Evolutionary conservation across 169 alveolate species (phyloP).

Genomic region (Cryptosporidium xiaoi): DNA sequence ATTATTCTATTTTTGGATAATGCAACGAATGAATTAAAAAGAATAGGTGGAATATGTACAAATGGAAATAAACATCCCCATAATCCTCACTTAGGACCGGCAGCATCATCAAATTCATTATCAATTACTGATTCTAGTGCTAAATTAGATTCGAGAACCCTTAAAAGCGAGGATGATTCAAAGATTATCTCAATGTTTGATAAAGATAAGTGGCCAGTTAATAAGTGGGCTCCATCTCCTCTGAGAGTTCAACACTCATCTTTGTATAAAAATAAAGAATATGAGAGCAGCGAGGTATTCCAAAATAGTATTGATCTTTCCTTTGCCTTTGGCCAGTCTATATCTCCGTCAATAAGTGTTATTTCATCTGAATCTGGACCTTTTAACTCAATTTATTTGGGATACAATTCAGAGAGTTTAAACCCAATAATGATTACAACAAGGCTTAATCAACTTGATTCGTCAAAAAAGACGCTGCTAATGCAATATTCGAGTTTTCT

Average conservation of each 20-base stretch:
- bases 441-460: conserved; percentile 15
- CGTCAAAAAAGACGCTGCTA: conserved; percentile 23
- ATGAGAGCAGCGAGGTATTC: conserved; percentile 10
- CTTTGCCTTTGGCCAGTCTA: conserved; percentile 68
- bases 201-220: conserved; percentile 62
- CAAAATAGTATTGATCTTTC: conserved; percentile 66
- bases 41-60: conserved; percentile 60
- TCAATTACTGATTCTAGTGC: background rate
- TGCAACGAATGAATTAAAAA: conserved; percentile 15
- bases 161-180: conserved; percentile 3
- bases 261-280: background rate
- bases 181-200: conserved; percentile 48
- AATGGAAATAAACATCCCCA: background rate
- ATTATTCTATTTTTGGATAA: conserved; percentile 39
- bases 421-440: conserved; percentile 64
- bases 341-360: conserved; percentile 28
- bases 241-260: conserved; percentile 67
- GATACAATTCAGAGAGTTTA: conserved; percentile 48
- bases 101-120: no score
- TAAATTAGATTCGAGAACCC: background rate
- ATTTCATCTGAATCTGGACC: conserved; percentile 53
- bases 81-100: background rate
- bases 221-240: conserved; percentile 75
- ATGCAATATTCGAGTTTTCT: conserved; percentile 54
- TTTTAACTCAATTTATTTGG: conserved; percentile 54